A percentile compares a stretch with the other conserved stretches of the same genome.
Conservation (phyloP, 1,139 yeast genomes). For the Blastobotrys indianensis region DNA sequence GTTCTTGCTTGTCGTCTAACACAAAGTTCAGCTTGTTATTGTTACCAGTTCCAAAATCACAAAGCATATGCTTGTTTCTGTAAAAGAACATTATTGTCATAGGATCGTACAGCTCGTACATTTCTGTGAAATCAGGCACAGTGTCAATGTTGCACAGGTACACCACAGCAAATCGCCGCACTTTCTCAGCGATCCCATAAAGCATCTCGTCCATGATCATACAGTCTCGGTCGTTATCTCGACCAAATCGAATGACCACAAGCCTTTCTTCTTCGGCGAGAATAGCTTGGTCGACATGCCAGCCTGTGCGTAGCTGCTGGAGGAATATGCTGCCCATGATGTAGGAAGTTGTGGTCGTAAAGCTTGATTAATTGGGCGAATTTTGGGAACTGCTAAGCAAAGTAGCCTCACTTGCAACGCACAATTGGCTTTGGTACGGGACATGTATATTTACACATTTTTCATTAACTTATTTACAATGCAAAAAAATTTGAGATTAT, state of each 20-base stretch:
- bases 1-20: slow-evolving; percentile 75
- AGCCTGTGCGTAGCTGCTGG: slow-evolving; percentile 84
- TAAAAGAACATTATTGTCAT: slow-evolving; percentile 90
- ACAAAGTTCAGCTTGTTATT: slow-evolving; percentile 86
- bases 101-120: slow-evolving; percentile 91
- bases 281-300: slow-evolving; percentile 98
- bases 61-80: slow-evolving; percentile 92
- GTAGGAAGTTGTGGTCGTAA: not conserved
- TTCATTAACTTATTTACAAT: slow-evolving; percentile 1
- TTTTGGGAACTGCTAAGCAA: too few species aligned
- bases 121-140: slow-evolving; percentile 86
- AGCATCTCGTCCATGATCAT: slow-evolving; percentile 87
- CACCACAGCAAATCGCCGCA: slow-evolving; percentile 80
- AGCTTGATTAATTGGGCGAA: too few species aligned
- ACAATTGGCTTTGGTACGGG: too few species aligned
- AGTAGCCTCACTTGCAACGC: too few species aligned
- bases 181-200: slow-evolving; percentile 72
- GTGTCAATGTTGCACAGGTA: slow-evolving; percentile 84
- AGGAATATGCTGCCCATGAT: slow-evolving; percentile 79
- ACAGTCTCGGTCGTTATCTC: slow-evolving; percentile 69
- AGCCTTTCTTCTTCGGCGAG: slow-evolving; percentile 76
- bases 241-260: slow-evolving; percentile 84
- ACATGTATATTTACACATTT: slow-evolving; percentile 18
- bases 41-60: slow-evolving; percentile 97
- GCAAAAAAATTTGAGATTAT: not conserved